phyloP scores from a whole-genome alignment of 352 stramenopile species.

The Pythium coloratum region DNA sequence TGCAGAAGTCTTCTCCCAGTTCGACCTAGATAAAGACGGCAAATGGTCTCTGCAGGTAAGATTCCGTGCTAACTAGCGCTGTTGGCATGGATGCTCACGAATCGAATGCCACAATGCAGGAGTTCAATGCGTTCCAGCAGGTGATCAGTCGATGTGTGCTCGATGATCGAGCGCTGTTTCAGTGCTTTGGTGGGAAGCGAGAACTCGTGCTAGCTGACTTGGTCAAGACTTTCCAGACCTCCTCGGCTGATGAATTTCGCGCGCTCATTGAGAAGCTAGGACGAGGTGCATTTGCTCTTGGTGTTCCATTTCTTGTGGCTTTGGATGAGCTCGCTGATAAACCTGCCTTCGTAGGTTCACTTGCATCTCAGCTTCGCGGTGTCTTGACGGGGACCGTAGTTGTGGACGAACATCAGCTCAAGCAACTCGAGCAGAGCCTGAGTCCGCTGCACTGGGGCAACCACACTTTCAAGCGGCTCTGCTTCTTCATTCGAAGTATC shows the following conservation, averaged over 20 bases:
- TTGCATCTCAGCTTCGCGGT: slow-evolving; percentile 13
- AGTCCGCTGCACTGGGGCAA: slow-evolving; percentile 17
- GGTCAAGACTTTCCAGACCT: slow-evolving; percentile 38
- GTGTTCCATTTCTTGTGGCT: not conserved
- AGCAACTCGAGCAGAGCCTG: slow-evolving; percentile 14
- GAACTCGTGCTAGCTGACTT: slow-evolving; percentile 40
- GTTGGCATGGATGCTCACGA: no score
- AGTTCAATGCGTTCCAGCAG: slow-evolving; percentile 70
- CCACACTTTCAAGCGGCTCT: slow-evolving; percentile 11
- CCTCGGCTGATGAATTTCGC: slow-evolving; percentile 35
- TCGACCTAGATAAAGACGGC: slow-evolving; percentile 43
- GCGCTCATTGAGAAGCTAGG: slow-evolving; percentile 37
- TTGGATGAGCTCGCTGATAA: not conserved
- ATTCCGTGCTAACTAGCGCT: no score
- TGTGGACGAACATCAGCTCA: slow-evolving; percentile 11
- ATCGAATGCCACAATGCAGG: slow-evolving; percentile 15
- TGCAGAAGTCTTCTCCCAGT: slow-evolving; percentile 40
- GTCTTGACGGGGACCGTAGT: slow-evolving; percentile 2
- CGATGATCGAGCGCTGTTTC: slow-evolving; percentile 33
- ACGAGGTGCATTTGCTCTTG: slow-evolving; percentile 30
- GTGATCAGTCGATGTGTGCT: slow-evolving; percentile 42
- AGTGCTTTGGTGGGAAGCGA: slow-evolving; percentile 36
- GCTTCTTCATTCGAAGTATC: slow-evolving; percentile 8
- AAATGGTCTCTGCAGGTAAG: slow-evolving; percentile 42
- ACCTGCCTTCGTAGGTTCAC: slow-evolving; percentile 9